Evolutionary conservation across 1,284 basidiomycete species (phyloP), one percentile per base, ranked within the genome.

Genomic region (Puccinia horiana): DNA sequence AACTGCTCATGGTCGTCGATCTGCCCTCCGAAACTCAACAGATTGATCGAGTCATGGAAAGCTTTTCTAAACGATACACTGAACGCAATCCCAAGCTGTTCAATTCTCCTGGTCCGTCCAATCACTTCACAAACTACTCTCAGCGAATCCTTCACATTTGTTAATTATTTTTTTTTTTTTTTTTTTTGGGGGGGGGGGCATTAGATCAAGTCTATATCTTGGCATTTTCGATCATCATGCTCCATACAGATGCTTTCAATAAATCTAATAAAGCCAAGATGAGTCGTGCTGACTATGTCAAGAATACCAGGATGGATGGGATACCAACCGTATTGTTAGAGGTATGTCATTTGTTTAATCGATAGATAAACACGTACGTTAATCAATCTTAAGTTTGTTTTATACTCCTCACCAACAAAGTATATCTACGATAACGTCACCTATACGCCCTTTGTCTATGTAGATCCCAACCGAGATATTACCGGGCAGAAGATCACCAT

Each of bases 231-330:
- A 89, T 99, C 85, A 97, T 99, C 87, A 98, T 99, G 95, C 89
- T 99, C 67, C 96, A 98, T 86, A 99, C 97, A 16, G 96, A 99
- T 86, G 93, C 93, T 0, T 99, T 98, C 89, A 99, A 99, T 88
- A 94, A 93, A 88, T 95, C 94, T 84, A 98, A 98, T 88, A 98
- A 94, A 88, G 92, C 92, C 83, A 98, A 98, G 88, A 99, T 99
- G 97, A 84, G 83, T 40, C 97, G 96, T 86, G 89, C 91, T 1
- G 95, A 96, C 85, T 98, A 98, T 86, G 89, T 97, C 84, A 93
- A 92, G 88, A 98, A 98, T 85, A 96, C 95, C 0, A 73, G 26
- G 32, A 81, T 81, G 69, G 79, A 81, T 63, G 79, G 79, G 20
- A 49, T 81, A n/a, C 79, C 79, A n/a, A 81, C 16, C 35, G 79